Conservation (phyloP, 1,284 basidiomycete species). For the Afroboletus lepidellus region DNA sequence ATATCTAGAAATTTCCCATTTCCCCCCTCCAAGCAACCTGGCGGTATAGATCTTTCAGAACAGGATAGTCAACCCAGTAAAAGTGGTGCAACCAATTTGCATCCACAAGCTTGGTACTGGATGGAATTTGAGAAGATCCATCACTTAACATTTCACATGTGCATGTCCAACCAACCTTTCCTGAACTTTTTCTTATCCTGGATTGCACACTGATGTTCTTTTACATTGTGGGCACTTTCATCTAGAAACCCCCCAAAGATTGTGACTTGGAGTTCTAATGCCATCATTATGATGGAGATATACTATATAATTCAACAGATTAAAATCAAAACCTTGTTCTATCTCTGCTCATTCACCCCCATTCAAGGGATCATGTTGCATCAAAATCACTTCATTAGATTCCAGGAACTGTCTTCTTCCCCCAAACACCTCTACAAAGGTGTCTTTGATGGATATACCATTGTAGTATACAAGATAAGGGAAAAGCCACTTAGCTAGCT, state of each 20-base stretch:
- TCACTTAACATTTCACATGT: background rate
- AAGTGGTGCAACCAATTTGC: background rate
- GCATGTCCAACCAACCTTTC: background rate
- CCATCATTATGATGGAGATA: background rate
- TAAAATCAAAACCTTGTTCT: too few species aligned
- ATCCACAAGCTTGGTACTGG: background rate
- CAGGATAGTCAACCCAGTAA: background rate
- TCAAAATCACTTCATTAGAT: background rate
- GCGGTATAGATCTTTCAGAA: too few species aligned
- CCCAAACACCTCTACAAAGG: background rate
- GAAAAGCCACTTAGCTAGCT: background rate
- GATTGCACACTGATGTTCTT: background rate
- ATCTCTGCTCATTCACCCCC: too few species aligned
- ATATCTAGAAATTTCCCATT: too few species aligned
- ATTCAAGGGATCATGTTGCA: background rate
- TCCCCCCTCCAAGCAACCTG: background rate
- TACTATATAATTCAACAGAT: too few species aligned
- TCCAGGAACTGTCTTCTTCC: background rate
- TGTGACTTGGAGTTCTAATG: background rate
- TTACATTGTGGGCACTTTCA: background rate
- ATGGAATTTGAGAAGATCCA: background rate
- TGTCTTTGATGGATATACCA: background rate
- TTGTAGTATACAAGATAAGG: background rate
- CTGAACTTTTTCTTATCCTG: background rate
- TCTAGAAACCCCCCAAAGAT: slow-evolving; percentile 4